Base-by-base conservation (phyloP, 2,329 filamentous ascomycete species). In the Akanthomyces lecanii region DNA sequence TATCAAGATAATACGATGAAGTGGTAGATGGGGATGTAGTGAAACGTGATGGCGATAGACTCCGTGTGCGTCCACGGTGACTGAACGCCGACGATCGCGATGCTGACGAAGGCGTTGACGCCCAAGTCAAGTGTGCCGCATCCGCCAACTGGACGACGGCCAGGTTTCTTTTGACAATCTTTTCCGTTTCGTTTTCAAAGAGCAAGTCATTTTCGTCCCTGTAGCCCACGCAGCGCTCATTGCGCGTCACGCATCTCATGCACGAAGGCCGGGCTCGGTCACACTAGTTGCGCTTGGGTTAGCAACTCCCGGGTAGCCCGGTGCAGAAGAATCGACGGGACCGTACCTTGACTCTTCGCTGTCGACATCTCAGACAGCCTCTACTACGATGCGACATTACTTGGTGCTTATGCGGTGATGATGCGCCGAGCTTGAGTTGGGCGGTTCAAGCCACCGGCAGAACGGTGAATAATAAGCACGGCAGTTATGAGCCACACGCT, bases 151-250 rank as follows among this genome's bases (percentile, higher is more conserved):
- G 16, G 14, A 28, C 25, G 63, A 58, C 51, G 1, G 64, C 38
- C 25, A 64, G 66, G 25, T 59, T 66, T 36, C 59, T 69, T 14
- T 52, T 53, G 5, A 73, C 67, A 1, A 72, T 65, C 57, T 73
- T 75, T 40, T 69, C 62, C 0, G 73, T 76, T 65, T 77, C 73
- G 55, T 76, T 65, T 3, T 74, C 71, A 60, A 77, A 77, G 33
- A 76, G 68, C 21, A 77, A 67, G n/a, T 71, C 70, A 8, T 67
- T 63, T 33, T 77, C 73, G 23, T 78, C 76, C 36, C 74, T 69
- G 64, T 77, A 78, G 12, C 74, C 75, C 33, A 73, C 70, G 59
- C 76, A 78, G 10, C 72, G 56, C 61, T 77, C 76, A 40, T 71
- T 69, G 48, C 75, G 76, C 18, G 71, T 68, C 48, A 76, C 65